Conservation (phyloP, 2,329 filamentous ascomycete genomes). For the Aspergillus costaricaensis region DNA sequence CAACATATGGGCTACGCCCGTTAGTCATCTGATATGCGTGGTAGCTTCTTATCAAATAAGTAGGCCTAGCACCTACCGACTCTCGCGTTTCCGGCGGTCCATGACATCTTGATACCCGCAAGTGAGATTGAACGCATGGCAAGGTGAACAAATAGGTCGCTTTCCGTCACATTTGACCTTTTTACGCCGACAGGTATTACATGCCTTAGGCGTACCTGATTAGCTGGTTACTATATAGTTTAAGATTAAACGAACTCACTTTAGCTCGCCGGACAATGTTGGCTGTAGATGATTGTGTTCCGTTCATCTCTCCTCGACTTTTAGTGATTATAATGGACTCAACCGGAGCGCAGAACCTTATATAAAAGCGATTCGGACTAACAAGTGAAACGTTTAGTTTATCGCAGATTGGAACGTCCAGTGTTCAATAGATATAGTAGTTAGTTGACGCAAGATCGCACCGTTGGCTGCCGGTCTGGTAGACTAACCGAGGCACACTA, state of each 20-base stretch:
- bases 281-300: not conserved
- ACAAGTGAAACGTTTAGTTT: too few relatives aligned
- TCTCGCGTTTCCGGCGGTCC: not conserved
- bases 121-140: conserved; percentile 8
- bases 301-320: not conserved
- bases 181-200: conserved; percentile 16
- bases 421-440: too few relatives aligned
- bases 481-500: too few relatives aligned
- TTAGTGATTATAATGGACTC: not conserved
- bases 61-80: not conserved
- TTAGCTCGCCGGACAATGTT: not conserved
- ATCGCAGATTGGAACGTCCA: too few relatives aligned
- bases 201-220: conserved; percentile 6
- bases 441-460: too few relatives aligned
- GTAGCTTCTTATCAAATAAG: not conserved
- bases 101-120: conserved; percentile 12
- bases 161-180: conserved; percentile 17
- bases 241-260: not conserved
- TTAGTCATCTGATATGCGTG: not conserved
- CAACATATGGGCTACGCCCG: conserved; percentile 10
- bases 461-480: too few relatives aligned
- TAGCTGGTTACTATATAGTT: not conserved
- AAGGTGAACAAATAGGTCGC: conserved; percentile 14
- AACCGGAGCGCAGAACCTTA: not conserved
- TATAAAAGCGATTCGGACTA: not conserved